Evolutionary conservation across 2,329 filamentous ascomycete genomes (phyloP).

Genomic region (Pseudogymnoascus sp.): DNA sequence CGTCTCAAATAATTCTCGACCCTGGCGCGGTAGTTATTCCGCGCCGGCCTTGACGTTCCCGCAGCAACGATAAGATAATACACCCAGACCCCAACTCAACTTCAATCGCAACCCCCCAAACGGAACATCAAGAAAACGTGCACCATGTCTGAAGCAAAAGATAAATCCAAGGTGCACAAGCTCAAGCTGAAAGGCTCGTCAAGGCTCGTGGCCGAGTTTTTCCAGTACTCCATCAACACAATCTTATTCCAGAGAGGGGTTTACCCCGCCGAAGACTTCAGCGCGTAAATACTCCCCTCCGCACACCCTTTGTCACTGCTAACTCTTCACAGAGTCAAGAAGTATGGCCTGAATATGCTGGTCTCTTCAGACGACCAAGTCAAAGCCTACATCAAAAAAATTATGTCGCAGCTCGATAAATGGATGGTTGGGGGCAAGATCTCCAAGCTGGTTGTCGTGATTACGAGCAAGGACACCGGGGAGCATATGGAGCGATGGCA

Average conservation of each 20-base stretch:
- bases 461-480: slow-evolving; percentile 93
- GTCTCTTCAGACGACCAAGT: slow-evolving; percentile 96
- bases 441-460: slow-evolving; percentile 91
- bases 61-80: neutral
- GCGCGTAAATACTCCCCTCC: slow-evolving; percentile 51
- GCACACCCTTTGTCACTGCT: neutral
- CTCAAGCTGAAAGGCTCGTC: slow-evolving; percentile 77
- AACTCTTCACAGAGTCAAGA: slow-evolving; percentile 62
- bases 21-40: slow-evolving; percentile 7
- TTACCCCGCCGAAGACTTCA: slow-evolving; percentile 94
- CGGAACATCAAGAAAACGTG: neutral
- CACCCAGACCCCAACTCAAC: neutral
- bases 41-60: neutral
- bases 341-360: slow-evolving; percentile 82
- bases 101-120: neutral
- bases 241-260: slow-evolving; percentile 87
- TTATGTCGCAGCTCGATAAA: slow-evolving; percentile 94
- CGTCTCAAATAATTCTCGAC: slow-evolving; percentile 6
- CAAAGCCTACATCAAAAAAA: slow-evolving; percentile 98
- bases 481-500: slow-evolving; percentile 97
- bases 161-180: slow-evolving; percentile 89
- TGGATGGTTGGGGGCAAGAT: slow-evolving; percentile 99
- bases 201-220: slow-evolving; percentile 93
- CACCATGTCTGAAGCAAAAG: slow-evolving; percentile 35
- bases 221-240: slow-evolving; percentile 97